Conservation (phyloP, 1,139 yeast species). For the Taiozyma sp. region DNA sequence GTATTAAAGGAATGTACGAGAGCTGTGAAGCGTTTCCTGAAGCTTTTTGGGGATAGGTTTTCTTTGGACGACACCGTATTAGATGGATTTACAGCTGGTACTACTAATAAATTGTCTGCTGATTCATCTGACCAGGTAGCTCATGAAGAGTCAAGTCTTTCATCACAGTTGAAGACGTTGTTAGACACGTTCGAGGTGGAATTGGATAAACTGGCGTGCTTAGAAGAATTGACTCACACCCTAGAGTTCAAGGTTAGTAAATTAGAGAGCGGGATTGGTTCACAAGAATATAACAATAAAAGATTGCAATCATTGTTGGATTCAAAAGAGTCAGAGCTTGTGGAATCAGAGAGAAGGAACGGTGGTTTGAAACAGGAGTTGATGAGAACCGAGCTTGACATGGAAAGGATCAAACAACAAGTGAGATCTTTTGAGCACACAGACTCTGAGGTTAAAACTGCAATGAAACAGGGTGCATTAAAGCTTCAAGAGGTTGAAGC, state of each 20-base stretch:
- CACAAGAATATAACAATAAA: neutral
- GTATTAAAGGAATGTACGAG: neutral
- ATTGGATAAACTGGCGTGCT: neutral
- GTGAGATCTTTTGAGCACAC: neutral
- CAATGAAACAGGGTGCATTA: neutral
- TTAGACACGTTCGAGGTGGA: neutral
- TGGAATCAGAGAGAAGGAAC: neutral
- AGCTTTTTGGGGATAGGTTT: neutral
- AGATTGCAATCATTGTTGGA: neutral
- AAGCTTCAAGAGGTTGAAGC: neutral
- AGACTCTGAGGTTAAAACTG: neutral
- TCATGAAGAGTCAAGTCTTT: neutral
- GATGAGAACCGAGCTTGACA: neutral
- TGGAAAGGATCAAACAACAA: neutral
- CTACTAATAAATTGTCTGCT: neutral
- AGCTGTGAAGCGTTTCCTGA: neutral
- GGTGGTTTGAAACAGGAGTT: slow-evolving; percentile 1
- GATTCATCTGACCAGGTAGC: neutral
- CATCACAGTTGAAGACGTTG: neutral
- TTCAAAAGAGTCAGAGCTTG: neutral
- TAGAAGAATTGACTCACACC: neutral
- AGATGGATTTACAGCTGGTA: neutral
- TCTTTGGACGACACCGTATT: neutral
- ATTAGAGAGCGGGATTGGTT: neutral
- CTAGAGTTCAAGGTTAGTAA: neutral